These are phyloP conservation scores for Aspergillus ibericus DNA, from an alignment of 2,329 filamentous ascomycete genomes.

Conservation along the genomic window DNA sequence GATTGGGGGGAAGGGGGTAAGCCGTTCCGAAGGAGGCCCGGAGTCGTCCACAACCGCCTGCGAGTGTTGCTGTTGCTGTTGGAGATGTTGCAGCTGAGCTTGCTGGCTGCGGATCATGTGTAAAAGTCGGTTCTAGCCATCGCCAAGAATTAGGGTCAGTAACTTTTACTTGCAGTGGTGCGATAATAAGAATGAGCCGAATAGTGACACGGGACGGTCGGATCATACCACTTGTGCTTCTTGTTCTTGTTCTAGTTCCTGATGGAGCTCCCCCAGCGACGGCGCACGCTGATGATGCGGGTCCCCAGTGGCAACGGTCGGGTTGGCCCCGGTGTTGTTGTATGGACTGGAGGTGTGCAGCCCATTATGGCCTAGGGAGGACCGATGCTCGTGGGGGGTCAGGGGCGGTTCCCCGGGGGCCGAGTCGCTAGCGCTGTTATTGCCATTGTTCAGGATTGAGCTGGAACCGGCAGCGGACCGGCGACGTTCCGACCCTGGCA, in stretches of 20 bases:
- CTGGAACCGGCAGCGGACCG: slow-evolving; percentile 44
- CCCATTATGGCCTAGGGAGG: slow-evolving; percentile 39
- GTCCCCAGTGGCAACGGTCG: slow-evolving; percentile 45
- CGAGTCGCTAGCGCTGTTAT: slow-evolving; percentile 19
- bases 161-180: slow-evolving; percentile 3
- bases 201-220: slow-evolving; percentile 2
- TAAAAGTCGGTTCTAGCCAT: slow-evolving; percentile 48
- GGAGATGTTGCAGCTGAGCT: slow-evolving; percentile 44
- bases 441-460: slow-evolving; percentile 39
- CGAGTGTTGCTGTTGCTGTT: slow-evolving; percentile 36
- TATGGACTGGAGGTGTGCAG: slow-evolving; percentile 46
- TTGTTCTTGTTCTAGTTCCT: slow-evolving; percentile 53
- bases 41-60: slow-evolving; percentile 44
- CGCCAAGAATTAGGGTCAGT: slow-evolving; percentile 6
- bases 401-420: slow-evolving; percentile 35
- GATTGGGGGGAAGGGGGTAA: slow-evolving; percentile 38
- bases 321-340: slow-evolving; percentile 43
- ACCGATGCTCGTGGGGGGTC: slow-evolving; percentile 38
- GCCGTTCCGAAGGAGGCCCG: slow-evolving; percentile 45
- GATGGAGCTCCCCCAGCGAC: slow-evolving; percentile 51
- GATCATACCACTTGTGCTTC: slow-evolving; percentile 51
- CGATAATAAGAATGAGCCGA: neutral
- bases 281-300: slow-evolving; percentile 51
- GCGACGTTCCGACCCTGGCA: slow-evolving; percentile 44
- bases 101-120: slow-evolving; percentile 52